These are phyloP conservation scores for Alternaria sp. DNA, from an alignment of 2,329 filamentous ascomycete species.

Conservation along the genomic window DNA sequence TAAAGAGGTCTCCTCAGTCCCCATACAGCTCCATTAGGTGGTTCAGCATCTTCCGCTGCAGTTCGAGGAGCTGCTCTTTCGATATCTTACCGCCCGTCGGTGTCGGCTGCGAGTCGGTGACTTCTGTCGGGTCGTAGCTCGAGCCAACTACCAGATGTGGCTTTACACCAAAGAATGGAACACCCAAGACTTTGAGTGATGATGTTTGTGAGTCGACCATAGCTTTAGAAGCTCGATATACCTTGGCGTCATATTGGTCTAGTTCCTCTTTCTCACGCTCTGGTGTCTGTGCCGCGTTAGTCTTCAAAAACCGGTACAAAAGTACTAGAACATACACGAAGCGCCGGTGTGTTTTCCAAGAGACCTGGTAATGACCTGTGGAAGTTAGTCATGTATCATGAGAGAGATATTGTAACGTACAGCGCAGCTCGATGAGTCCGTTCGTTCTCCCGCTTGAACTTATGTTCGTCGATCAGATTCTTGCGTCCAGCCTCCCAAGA, in stretches of 20 bases:
- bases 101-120: neutral
- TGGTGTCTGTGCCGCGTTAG: conserved; percentile 44
- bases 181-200: conserved; percentile 61
- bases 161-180: conserved; percentile 43
- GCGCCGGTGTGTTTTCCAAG: conserved; percentile 24
- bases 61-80: conserved; percentile 32
- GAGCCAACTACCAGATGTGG: conserved; percentile 32
- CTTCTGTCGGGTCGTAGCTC: conserved; percentile 16
- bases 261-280: conserved; percentile 63
- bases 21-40: conserved; percentile 42
- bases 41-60: conserved; percentile 47
- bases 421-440: conserved; percentile 62
- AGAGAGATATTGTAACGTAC: conserved; percentile 45
- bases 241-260: conserved; percentile 65
- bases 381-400: conserved; percentile 3
- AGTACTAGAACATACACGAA: conserved; percentile 23
- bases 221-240: conserved; percentile 63
- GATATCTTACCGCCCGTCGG: conserved; percentile 28
- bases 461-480: conserved; percentile 59
- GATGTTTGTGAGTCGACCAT: conserved; percentile 66
- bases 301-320: neutral
- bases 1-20: conserved; percentile 15
- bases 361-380: conserved; percentile 38
- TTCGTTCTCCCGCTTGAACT: conserved; percentile 59
- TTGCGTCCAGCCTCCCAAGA: conserved; percentile 64